These are phyloP conservation scores for Ganoderma resinaceum DNA, from an alignment of 1,284 basidiomycete genomes.

Conservation along the genomic window DNA sequence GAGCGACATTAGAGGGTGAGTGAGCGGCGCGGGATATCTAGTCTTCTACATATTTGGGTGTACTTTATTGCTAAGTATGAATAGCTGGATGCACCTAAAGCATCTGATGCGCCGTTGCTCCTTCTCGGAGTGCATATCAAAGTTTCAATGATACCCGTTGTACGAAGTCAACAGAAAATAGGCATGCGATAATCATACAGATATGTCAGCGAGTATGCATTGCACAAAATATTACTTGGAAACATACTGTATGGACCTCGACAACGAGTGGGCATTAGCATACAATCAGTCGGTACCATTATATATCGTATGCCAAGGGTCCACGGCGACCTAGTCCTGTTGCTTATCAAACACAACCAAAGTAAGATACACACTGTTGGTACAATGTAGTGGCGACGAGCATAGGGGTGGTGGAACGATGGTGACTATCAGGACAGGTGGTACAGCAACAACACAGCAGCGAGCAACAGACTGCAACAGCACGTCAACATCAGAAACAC, in stretches of 20 bases:
- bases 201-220: neutral
- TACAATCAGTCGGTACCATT: neutral
- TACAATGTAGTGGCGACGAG: conserved; percentile 1
- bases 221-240: neutral
- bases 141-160: neutral
- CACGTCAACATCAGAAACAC: neutral
- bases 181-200: neutral
- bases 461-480: conserved; percentile 1
- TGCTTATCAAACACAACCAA: neutral
- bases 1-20: neutral
- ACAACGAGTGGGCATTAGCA: neutral
- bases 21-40: neutral
- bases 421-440: neutral
- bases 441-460: neutral
- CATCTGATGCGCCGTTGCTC: neutral
- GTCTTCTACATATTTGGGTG: neutral
- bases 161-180: neutral
- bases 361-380: conserved; percentile 2
- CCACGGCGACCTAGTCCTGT: neutral
- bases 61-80: neutral
- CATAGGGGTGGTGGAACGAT: neutral
- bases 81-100: neutral
- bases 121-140: neutral
- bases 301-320: neutral
- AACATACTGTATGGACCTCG: neutral